Base-by-base conservation (phyloP, 1,284 basidiomycete species). In the Xerocomus amazonicus region DNA sequence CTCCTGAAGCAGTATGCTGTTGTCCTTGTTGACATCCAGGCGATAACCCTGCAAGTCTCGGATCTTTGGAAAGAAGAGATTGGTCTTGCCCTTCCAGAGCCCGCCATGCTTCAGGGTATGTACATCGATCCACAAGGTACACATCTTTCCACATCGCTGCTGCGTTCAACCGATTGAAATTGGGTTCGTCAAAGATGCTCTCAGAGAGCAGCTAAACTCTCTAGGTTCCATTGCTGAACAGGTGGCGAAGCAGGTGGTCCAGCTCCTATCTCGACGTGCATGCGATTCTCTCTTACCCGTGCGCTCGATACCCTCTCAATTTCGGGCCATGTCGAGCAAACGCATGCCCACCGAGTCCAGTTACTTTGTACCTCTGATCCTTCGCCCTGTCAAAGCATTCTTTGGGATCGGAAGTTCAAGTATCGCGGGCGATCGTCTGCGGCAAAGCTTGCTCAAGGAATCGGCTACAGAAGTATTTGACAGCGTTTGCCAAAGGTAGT, bases 271-370 rank as follows among this genome's bases (percentile, higher is more conserved):
- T 6, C 79, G 81, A 44, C 83, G 92, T 12, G 92, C 87, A 56
- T 86, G 84, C 53, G 94, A 97, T 58, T 84, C 90, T 3, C 78
- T 99, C 37, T 80, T 90, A 33, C 84, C 90, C 9, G 90, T 97
- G 43, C 82, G 92, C 41, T 90, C 90, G 0, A 90, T 97, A 58
- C 90, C 92, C 0, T 87, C 87, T 1, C 90, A 92, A 58, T 90
- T 92, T 59, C 79, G 92, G 46, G 87, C 87, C 0, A 88, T 88
- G 79, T 81, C 87, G 16, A 85, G 80, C 63, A 88, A 84, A 62
- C 78, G 79, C 19, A 70, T 74, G 56, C 81, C 87, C 1, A 78
- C 77, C 6, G 85, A 90, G 58, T 83, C 92, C 14, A 94, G 91
- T 62, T 85, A 90, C 63, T 98, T 96, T 61, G 80, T 97, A 2